A percentile compares a stretch with the other conserved stretches of the same genome.
Evolutionary conservation across 148 eudicot species (phyloP).

Genomic region (Hydrangea macrophylla): DNA sequence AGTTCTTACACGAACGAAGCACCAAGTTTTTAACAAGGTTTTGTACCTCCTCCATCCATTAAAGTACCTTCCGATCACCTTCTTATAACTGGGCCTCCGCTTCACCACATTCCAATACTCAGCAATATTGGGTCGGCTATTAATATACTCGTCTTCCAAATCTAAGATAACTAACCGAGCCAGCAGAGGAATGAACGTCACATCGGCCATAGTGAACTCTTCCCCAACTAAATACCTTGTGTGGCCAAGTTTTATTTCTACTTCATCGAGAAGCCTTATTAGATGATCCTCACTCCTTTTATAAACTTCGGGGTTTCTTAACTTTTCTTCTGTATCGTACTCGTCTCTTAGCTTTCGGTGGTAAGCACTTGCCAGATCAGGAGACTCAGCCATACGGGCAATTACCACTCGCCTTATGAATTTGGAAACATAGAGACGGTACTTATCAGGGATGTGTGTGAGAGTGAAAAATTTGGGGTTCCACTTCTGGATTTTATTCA

Average conservation of each 20-base stretch:
- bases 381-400: constrained; percentile 84
- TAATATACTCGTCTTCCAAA: constrained; percentile 60
- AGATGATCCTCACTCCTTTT: constrained; percentile 58
- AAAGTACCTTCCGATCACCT: constrained; percentile 73
- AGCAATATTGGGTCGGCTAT: constrained; percentile 47
- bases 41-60: constrained; percentile 76
- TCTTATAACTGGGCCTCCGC: constrained; percentile 71
- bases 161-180: constrained; percentile 60
- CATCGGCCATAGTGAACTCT: constrained; percentile 79
- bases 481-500: constrained; percentile 81
- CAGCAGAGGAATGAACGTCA: constrained; percentile 61
- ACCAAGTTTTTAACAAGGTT: constrained; percentile 71
- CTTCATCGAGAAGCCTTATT: constrained; percentile 74
- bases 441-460: constrained; percentile 63
- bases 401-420: constrained; percentile 73
- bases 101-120: constrained; percentile 72
- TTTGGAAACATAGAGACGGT: constrained; percentile 57
- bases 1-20: constrained; percentile 53
- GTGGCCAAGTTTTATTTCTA: constrained; percentile 51
- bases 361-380: constrained; percentile 78
- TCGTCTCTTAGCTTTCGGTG: constrained; percentile 72
- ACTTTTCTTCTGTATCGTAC: constrained; percentile 71
- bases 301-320: constrained; percentile 53
- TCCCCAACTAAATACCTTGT: constrained; percentile 62
- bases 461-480: constrained; percentile 87